Evolutionary conservation across 805 yeast species (phyloP).

Genomic region (Cyberlindnera misumaiensis): DNA sequence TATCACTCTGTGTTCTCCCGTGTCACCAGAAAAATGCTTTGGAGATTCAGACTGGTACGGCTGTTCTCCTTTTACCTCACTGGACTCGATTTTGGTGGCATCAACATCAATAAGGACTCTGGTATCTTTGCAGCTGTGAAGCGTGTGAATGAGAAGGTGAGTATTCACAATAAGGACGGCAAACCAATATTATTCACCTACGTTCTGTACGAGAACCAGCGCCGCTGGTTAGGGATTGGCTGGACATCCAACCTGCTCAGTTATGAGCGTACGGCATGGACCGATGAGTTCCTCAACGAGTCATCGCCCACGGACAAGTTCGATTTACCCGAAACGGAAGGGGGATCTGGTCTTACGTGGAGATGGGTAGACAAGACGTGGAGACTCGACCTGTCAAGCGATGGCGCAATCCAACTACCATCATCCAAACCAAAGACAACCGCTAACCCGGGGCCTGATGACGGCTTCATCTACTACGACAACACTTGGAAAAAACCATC

Average conservation of each 20-base stretch:
- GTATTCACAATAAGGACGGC: slow-evolving; percentile 27
- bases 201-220: slow-evolving; percentile 88
- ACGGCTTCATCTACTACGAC: slow-evolving; percentile 84
- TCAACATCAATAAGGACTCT: slow-evolving; percentile 33
- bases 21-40: slow-evolving; percentile 74
- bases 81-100: slow-evolving; percentile 70
- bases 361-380: slow-evolving; percentile 92
- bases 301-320: slow-evolving; percentile 70
- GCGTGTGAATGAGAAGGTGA: slow-evolving; percentile 29
- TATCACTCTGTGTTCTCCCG: slow-evolving; percentile 85
- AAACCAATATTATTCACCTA: slow-evolving; percentile 77
- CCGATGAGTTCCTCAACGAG: slow-evolving; percentile 91
- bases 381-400: slow-evolving; percentile 85
- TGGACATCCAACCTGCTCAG: slow-evolving; percentile 92
- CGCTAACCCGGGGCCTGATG: slow-evolving; percentile 71
- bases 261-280: slow-evolving; percentile 95
- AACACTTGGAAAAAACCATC: slow-evolving; percentile 92
- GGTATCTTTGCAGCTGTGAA: slow-evolving; percentile 38
- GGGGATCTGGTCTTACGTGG: slow-evolving; percentile 72
- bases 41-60: slow-evolving; percentile 75
- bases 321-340: slow-evolving; percentile 71
- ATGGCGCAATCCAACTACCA: slow-evolving; percentile 72
- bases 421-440: slow-evolving; percentile 46
- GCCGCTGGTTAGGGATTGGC: slow-evolving; percentile 96
- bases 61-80: slow-evolving; percentile 73